phyloP scores from a whole-genome alignment of 2,329 filamentous ascomycete species.

The Paecilomyces niveus region DNA sequence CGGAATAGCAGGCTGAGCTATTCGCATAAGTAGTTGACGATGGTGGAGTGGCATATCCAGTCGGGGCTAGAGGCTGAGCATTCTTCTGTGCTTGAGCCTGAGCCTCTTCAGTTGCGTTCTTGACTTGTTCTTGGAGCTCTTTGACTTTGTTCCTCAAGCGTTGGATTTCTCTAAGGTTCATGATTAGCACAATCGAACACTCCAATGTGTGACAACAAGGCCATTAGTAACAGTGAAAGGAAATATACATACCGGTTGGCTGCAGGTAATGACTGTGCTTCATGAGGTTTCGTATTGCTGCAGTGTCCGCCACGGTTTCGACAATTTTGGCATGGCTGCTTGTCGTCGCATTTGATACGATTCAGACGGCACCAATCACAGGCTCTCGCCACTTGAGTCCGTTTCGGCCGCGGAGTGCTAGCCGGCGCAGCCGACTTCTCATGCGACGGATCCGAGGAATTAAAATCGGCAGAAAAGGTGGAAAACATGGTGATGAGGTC shows the following conservation, averaged over 20 bases:
- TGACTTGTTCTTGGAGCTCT: conserved; percentile 24
- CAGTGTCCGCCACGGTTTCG: conserved; percentile 2
- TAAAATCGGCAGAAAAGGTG: background rate
- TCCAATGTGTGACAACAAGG: background rate
- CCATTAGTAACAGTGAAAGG: background rate
- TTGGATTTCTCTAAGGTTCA: conserved; percentile 6
- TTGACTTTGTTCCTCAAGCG: conserved; percentile 24
- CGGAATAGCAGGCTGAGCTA: conserved; percentile 27
- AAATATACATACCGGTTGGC: background rate
- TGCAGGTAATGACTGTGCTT: conserved; percentile 4
- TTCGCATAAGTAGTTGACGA: conserved; percentile 23
- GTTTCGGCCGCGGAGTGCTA: background rate
- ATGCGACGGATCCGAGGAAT: background rate
- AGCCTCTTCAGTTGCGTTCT: conserved; percentile 12
- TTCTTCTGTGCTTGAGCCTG: too few species aligned
- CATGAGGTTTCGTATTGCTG: conserved; percentile 5
- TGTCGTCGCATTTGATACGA: conserved; percentile 6
- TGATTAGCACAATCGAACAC: background rate
- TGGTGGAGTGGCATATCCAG: background rate
- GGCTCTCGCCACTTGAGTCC: conserved; percentile 4
- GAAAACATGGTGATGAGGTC: background rate
- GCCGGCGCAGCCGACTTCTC: background rate
- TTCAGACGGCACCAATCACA: conserved; percentile 5
- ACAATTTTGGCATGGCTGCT: conserved; percentile 4
- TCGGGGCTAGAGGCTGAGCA: too few species aligned